These are phyloP conservation scores for Beauveria pseudobassiana DNA, from an alignment of 2,329 filamentous ascomycete genomes.

Conservation along the genomic window DNA sequence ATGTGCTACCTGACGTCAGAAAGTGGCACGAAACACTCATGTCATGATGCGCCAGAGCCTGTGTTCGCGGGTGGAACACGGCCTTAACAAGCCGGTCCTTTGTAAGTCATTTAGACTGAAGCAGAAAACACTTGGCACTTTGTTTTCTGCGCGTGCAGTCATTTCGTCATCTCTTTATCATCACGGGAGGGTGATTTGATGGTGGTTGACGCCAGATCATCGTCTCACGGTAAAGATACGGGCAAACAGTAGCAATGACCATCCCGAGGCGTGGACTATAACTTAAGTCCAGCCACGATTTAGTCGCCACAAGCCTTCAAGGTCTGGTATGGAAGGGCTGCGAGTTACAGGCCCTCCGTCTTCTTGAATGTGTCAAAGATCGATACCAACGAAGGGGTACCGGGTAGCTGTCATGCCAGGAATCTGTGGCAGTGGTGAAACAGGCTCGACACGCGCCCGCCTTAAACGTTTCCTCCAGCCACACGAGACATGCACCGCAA, in stretches of 20 bases:
- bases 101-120: not conserved
- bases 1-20: not conserved
- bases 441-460: not conserved
- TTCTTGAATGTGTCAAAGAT: not conserved
- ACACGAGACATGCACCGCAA: not conserved
- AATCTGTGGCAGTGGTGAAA: conserved; percentile 6
- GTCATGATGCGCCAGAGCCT: not conserved
- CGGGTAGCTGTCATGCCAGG: not conserved
- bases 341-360: not conserved
- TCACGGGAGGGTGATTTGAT: too few relatives aligned
- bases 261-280: too few relatives aligned
- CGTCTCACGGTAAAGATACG: too few relatives aligned
- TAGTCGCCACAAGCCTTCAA: too few relatives aligned
- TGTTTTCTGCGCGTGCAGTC: too few relatives aligned
- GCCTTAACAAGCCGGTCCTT: not conserved
- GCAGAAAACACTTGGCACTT: too few relatives aligned
- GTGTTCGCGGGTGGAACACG: not conserved
- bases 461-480: not conserved
- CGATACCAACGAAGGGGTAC: not conserved
- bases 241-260: too few relatives aligned
- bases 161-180: too few relatives aligned
- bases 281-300: too few relatives aligned
- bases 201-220: too few relatives aligned
- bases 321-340: not conserved
- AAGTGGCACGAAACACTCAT: not conserved